phyloP scores from a whole-genome alignment of 2,329 filamentous ascomycete species.

The Neofusicoccum cordaticola region DNA sequence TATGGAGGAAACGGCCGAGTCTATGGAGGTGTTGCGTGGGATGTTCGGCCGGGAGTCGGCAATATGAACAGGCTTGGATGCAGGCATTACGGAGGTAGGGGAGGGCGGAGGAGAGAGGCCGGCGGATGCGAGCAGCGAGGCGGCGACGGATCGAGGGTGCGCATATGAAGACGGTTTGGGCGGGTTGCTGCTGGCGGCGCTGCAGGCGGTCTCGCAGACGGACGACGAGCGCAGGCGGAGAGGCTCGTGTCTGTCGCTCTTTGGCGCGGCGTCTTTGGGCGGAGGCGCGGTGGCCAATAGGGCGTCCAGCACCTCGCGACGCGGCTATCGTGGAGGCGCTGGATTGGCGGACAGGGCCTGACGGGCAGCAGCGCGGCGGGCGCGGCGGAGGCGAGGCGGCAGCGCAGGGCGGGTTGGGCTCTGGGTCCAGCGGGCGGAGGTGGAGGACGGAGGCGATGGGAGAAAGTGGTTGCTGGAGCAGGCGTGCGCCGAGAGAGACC shows the following conservation, averaged over 20 bases:
- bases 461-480: not conserved
- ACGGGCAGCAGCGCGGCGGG: not conserved
- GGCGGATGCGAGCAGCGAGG: slow-evolving; percentile 28
- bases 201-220: slow-evolving; percentile 19
- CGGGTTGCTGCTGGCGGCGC: slow-evolving; percentile 17
- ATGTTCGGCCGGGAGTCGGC: slow-evolving; percentile 31
- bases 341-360: slow-evolving; percentile 22
- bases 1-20: slow-evolving; percentile 77
- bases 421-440: not conserved
- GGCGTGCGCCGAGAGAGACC: not conserved
- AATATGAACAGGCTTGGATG: slow-evolving; percentile 32
- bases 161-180: slow-evolving; percentile 30
- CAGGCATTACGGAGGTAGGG: slow-evolving; percentile 35
- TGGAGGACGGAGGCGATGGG: not conserved
- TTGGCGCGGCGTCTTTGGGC: slow-evolving; percentile 6
- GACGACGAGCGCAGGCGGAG: slow-evolving; percentile 16
- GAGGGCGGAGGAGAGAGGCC: slow-evolving; percentile 33
- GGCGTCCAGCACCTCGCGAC: slow-evolving; percentile 37
- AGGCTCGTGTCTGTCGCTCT: slow-evolving; percentile 13
- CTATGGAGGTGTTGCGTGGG: slow-evolving; percentile 81
- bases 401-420: not conserved
- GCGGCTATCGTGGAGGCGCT: slow-evolving; percentile 34
- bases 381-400: slow-evolving; percentile 4
- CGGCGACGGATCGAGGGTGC: slow-evolving; percentile 35
- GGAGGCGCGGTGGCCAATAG: slow-evolving; percentile 28